Conservation (phyloP, 306 rosid genomes). For the Boehmeria nivea region DNA sequence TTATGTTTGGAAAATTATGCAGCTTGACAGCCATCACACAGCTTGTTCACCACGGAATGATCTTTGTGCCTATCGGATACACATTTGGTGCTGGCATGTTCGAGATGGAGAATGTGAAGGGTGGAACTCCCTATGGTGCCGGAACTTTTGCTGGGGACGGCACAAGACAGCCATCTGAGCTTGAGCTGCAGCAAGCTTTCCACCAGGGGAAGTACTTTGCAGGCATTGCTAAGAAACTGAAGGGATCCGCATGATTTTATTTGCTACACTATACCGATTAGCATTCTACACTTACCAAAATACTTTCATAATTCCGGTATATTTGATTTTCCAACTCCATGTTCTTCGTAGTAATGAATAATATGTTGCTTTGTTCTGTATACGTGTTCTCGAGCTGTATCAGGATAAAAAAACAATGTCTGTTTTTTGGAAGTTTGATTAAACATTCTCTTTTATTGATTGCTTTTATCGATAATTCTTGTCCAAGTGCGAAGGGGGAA, state of each 20-base stretch:
- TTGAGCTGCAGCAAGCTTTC: conserved; percentile 84
- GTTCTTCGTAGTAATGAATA: conserved; percentile 19
- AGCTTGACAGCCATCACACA: conserved; percentile 91
- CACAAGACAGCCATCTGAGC: conserved; percentile 72
- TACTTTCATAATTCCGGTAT: conserved; percentile 13
- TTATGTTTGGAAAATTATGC: conserved; percentile 23
- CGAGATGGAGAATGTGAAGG: conserved; percentile 77
- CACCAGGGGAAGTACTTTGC: conserved; percentile 91
- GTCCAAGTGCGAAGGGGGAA: too few relatives aligned
- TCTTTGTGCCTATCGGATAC: conserved; percentile 86
- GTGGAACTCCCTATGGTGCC: conserved; percentile 86
- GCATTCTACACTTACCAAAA: conserved; percentile 23
- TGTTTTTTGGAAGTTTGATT: too few relatives aligned
- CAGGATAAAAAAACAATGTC: too few relatives aligned
- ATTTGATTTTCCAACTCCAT: conserved; percentile 30
- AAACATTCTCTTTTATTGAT: too few relatives aligned
- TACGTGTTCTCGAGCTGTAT: too few relatives aligned
- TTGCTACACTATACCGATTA: conserved; percentile 9
- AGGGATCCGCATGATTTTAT: conserved; percentile 49
- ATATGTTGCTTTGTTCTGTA: conserved; percentile 24
- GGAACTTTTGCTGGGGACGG: conserved; percentile 89
- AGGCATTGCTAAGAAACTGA: conserved; percentile 77
- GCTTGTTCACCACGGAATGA: conserved; percentile 89
- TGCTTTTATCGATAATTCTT: too few relatives aligned
- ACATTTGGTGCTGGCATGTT: conserved; percentile 95